Evolutionary conservation across 305 asterid genomes (phyloP).

Genomic region (Rubia tinctorum): DNA sequence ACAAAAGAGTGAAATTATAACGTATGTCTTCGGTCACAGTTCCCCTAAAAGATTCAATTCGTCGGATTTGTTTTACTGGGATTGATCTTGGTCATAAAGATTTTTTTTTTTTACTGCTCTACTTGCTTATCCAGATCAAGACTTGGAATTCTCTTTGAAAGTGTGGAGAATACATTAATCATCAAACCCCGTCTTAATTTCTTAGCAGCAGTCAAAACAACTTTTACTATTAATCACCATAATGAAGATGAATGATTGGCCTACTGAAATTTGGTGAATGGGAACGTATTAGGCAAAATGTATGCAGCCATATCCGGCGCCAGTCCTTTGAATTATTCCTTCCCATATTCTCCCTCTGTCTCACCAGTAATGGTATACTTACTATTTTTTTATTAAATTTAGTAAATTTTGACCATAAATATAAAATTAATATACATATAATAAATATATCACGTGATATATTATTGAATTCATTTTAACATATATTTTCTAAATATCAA

Average conservation of each 20-base stretch:
- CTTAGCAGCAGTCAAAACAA: background rate
- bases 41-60: constrained; percentile 17
- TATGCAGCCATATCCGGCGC: background rate
- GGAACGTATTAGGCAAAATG: background rate
- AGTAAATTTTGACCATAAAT: no score
- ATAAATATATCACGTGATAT: no score
- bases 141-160: background rate
- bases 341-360: no score
- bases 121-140: background rate
- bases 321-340: background rate
- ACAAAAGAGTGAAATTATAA: constrained; percentile 12
- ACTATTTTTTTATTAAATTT: no score
- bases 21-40: constrained; percentile 1
- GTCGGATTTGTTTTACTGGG: constrained; percentile 10
- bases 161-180: background rate
- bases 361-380: no score
- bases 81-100: background rate
- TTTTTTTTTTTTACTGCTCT: background rate
- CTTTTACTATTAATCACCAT: background rate
- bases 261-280: background rate
- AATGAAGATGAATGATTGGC: background rate
- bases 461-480: no score
- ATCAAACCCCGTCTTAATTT: background rate
- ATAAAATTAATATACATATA: no score
- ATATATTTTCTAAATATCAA: no score